Percentiles rank a stretch among this genome's conserved stretches.
Evolutionary conservation across 2,329 filamentous ascomycete genomes (phyloP).

Genomic region (Fusarium transvaalense): DNA sequence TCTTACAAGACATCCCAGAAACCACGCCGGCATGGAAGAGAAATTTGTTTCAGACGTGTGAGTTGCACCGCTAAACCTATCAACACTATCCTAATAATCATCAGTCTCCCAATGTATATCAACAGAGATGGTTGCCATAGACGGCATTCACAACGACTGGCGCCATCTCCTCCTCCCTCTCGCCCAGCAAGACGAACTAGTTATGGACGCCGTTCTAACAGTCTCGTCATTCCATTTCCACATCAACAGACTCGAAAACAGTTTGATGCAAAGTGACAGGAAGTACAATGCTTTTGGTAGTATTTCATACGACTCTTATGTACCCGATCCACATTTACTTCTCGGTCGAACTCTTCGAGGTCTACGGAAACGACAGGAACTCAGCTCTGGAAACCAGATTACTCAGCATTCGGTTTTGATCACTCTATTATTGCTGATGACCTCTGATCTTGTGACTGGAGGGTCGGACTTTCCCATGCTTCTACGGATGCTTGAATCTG

Average conservation of each 20-base stretch:
- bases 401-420: slow-evolving; percentile 41
- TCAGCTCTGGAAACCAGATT: slow-evolving; percentile 11
- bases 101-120: slow-evolving; percentile 42
- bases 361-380: slow-evolving; percentile 33
- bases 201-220: slow-evolving; percentile 42
- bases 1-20: slow-evolving; percentile 28
- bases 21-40: slow-evolving; percentile 30
- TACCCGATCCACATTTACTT: slow-evolving; percentile 31
- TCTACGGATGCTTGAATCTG: slow-evolving; percentile 46
- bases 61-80: rapidly evolving
- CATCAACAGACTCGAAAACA: slow-evolving; percentile 14
- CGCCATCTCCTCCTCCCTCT: slow-evolving; percentile 42
- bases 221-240: slow-evolving; percentile 40
- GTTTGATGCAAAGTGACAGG: background rate
- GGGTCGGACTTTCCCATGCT: slow-evolving; percentile 46
- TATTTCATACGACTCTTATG: background rate
- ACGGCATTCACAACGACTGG: slow-evolving; percentile 46
- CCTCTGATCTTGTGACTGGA: slow-evolving; percentile 46
- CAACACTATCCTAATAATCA: rapidly evolving
- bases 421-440: slow-evolving; percentile 44
- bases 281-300: slow-evolving; percentile 1
- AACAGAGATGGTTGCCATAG: slow-evolving; percentile 45
- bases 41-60: slow-evolving; percentile 37
- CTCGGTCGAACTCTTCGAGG: slow-evolving; percentile 35
- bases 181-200: slow-evolving; percentile 34